Conservation (phyloP, 2,329 filamentous ascomycete genomes). For the Microsporum ferrugineum region DNA sequence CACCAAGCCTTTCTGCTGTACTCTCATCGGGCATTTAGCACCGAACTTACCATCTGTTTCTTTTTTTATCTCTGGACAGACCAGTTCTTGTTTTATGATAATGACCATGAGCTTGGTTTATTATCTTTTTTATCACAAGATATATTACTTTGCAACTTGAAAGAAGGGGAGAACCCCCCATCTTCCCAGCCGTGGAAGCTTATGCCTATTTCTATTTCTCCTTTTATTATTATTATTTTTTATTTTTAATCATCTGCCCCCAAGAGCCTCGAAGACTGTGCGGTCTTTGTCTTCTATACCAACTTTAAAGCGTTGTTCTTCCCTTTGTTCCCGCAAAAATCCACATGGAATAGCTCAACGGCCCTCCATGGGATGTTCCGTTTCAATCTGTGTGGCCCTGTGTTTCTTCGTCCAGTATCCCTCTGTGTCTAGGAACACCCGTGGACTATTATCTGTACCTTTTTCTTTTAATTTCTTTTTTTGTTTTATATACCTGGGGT, state of each 20-base stretch:
- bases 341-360: conserved; percentile 3
- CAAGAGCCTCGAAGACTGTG: conserved; percentile 3
- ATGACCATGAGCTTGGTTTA: neutral
- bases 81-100: neutral
- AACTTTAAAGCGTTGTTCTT: conserved; percentile 1
- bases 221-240: neutral
- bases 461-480: neutral
- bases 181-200: neutral
- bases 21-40: conserved; percentile 1
- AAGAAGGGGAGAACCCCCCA: neutral
- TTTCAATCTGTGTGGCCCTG: neutral
- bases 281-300: conserved; percentile 4
- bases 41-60: neutral
- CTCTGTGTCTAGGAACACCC: neutral
- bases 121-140: neutral
- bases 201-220: neutral
- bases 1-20: conserved; percentile 1
- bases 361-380: neutral
- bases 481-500: neutral
- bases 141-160: neutral
- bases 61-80: conserved; percentile 1
- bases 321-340: conserved; percentile 5
- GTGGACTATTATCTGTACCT: neutral
- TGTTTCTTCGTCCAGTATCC: neutral
- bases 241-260: neutral